Evolutionary conservation across 768 basidiomycete species (phyloP).

Genomic region (Lentinula boryana): DNA sequence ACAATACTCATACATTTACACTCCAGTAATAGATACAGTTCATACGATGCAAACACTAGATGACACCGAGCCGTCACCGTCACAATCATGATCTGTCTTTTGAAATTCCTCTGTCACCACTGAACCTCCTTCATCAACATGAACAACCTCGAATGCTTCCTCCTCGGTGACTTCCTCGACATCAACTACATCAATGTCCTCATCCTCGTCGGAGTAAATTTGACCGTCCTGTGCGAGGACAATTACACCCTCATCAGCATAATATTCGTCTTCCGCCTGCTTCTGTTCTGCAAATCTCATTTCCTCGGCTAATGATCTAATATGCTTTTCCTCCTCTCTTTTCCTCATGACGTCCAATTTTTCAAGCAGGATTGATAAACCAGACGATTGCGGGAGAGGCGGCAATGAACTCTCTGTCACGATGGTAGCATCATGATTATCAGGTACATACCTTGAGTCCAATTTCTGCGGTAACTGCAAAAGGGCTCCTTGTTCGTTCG

Average conservation of each 20-base stretch:
- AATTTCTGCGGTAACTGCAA: not conserved
- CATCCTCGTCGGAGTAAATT: not conserved
- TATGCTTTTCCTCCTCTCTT: not conserved
- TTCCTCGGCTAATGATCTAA: not conserved
- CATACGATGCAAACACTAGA: conserved; percentile 1
- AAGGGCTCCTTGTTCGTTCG: not conserved
- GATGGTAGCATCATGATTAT: not conserved
- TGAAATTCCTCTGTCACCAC: not conserved
- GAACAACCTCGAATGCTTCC: not conserved
- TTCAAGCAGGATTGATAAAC: not conserved
- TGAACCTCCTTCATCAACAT: not conserved
- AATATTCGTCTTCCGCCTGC: not conserved
- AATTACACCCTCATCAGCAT: not conserved
- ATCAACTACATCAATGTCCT: not conserved
- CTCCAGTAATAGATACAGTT: not conserved
- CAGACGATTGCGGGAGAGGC: not conserved
- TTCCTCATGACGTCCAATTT: not conserved
- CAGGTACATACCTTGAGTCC: not conserved
- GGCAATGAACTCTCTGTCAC: not conserved
- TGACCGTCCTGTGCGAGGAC: not conserved
- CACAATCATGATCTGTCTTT: not conserved
- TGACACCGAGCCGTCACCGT: not conserved
- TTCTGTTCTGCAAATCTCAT: not conserved
- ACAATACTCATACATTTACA: not conserved
- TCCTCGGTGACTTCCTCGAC: not conserved